Conservation (phyloP, 257 asterid species). For the Solanum tacnaense region DNA sequence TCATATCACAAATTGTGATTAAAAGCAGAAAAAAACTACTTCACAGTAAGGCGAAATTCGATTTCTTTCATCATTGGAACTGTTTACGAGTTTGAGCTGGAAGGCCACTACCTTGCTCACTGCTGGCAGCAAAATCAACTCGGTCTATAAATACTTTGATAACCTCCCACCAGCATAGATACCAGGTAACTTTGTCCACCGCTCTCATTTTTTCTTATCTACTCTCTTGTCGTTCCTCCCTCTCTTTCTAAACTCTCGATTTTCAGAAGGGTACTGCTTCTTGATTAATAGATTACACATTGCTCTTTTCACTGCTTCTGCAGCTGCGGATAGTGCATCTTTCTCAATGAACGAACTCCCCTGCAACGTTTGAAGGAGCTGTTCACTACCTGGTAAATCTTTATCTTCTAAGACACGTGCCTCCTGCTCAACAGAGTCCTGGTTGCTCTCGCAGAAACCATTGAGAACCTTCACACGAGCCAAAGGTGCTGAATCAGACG, state of each 20-base stretch:
- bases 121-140: not conserved
- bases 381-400: constrained; percentile 54
- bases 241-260: constrained; percentile 59
- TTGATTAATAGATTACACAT: constrained; percentile 78
- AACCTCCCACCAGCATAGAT: not conserved
- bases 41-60: not conserved
- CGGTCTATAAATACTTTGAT: not conserved
- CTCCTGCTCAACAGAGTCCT: constrained; percentile 18
- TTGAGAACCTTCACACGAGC: constrained; percentile 57
- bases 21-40: not conserved
- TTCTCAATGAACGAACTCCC: constrained; percentile 46
- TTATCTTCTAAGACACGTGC: constrained; percentile 36
- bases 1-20: not conserved
- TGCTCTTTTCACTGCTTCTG: constrained; percentile 70
- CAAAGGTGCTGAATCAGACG: constrained; percentile 25
- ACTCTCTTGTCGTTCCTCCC: constrained; percentile 68
- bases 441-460: constrained; percentile 21
- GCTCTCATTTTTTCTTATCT: not conserved
- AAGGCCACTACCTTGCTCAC: not conserved
- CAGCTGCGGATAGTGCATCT: constrained; percentile 52
- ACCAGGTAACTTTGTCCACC: not conserved
- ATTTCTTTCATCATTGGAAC: not conserved
- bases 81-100: not conserved
- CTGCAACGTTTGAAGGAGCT: constrained; percentile 48
- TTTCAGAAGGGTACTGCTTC: constrained; percentile 69